A percentile compares a stretch with the other conserved stretches of the same genome.
Evolutionary conservation across 495 filamentous ascomycete genomes (phyloP).

Genomic region (Umbilicaria muhlenbergii): DNA sequence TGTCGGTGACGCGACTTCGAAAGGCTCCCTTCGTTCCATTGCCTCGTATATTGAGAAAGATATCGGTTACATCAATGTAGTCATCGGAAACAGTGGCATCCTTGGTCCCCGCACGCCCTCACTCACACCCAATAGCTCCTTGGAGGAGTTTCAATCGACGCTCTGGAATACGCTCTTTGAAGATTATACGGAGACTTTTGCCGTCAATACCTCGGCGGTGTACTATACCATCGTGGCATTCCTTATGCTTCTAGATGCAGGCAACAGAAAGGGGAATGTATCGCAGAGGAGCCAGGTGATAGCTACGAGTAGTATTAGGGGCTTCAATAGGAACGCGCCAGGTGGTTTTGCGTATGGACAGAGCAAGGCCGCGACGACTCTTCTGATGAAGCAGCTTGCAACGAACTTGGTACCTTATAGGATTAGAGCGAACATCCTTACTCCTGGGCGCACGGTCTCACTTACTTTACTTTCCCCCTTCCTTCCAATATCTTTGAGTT

Average conservation of each 20-base stretch:
- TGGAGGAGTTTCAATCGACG: slow-evolving; percentile 33
- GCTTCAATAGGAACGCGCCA: slow-evolving; percentile 34
- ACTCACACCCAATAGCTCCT: slow-evolving; percentile 10
- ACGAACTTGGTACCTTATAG: slow-evolving; percentile 35
- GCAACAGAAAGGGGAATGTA: slow-evolving; percentile 29
- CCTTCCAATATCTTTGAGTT: neutral
- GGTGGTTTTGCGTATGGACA: slow-evolving; percentile 43
- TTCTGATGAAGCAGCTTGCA: slow-evolving; percentile 43
- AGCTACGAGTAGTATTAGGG: slow-evolving; percentile 40
- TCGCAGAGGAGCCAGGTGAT: slow-evolving; percentile 43
- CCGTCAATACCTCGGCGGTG: slow-evolving; percentile 21
- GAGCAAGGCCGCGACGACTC: slow-evolving; percentile 46
- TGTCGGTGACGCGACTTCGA: slow-evolving; percentile 28
- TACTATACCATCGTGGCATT: slow-evolving; percentile 28
- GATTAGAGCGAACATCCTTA: slow-evolving; percentile 43
- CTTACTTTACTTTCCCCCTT: slow-evolving; percentile 2
- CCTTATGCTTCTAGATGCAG: slow-evolving; percentile 26
- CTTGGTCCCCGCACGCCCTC: slow-evolving; percentile 29
- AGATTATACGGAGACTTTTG: slow-evolving; percentile 27
- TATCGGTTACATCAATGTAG: slow-evolving; percentile 38
- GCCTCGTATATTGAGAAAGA: slow-evolving; percentile 21
- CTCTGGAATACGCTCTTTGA: slow-evolving; percentile 30
- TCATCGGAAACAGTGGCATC: slow-evolving; percentile 51
- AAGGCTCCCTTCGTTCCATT: slow-evolving; percentile 17
- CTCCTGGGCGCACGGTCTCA: slow-evolving; percentile 39